Evolutionary conservation across 345 rosid species (phyloP).

Genomic region (Gynandropsis gynandra): DNA sequence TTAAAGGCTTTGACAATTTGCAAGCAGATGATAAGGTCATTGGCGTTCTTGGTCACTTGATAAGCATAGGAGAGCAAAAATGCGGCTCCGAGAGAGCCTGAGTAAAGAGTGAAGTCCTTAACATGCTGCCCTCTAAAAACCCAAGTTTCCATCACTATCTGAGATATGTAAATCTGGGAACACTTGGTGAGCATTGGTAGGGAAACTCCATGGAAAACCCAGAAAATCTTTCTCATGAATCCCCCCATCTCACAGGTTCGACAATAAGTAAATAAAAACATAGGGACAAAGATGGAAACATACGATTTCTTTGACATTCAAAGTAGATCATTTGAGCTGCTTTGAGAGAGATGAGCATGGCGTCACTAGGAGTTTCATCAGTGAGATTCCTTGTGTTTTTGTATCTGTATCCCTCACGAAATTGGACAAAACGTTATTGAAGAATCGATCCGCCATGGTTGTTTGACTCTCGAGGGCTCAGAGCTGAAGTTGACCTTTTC

Average conservation of each 20-base stretch:
- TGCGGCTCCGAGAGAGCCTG: constrained; percentile 50
- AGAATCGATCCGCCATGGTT: constrained; percentile 60
- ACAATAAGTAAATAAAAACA: no score
- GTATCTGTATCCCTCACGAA: constrained; percentile 31
- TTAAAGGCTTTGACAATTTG: constrained; percentile 49
- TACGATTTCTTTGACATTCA: constrained; percentile 74
- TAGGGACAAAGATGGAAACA: not conserved
- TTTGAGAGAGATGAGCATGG: constrained; percentile 52
- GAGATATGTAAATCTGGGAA: constrained; percentile 15
- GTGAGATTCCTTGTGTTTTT: constrained; percentile 31
- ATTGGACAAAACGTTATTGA: constrained; percentile 54
- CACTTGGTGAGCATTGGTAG: constrained; percentile 1
- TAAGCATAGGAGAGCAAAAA: constrained; percentile 49
- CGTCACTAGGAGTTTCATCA: constrained; percentile 52
- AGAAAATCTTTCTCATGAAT: no score
- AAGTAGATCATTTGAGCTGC: constrained; percentile 51
- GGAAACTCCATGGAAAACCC: no score
- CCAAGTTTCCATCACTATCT: constrained; percentile 54
- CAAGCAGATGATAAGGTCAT: constrained; percentile 42
- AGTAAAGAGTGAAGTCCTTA: constrained; percentile 43
- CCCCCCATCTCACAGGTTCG: no score
- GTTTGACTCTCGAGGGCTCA: not conserved
- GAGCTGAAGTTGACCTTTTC: not conserved
- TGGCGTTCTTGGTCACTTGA: constrained; percentile 32
- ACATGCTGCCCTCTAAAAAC: constrained; percentile 38